Evolutionary conservation across 768 basidiomycete genomes (phyloP), one percentile per base, ranked within the genome.

Genomic region (Mycena venus): DNA sequence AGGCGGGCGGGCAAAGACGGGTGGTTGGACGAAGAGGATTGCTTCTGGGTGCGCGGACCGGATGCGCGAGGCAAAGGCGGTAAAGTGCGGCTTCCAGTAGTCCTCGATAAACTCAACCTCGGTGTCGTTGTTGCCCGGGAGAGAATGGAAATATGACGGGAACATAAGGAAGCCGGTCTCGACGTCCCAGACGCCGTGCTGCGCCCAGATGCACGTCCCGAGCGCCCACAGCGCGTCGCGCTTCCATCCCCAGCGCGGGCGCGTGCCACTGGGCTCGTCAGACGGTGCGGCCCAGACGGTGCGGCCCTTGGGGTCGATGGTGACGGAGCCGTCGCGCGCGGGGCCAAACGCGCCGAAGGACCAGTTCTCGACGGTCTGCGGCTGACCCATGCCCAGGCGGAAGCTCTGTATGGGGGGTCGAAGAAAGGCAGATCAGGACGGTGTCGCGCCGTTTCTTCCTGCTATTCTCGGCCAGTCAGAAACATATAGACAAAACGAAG

Each of bases 381-480:
- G 86, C 73, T 92, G 84, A 4, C 98, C 98, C 94, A 98, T 96
- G 9, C 96, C 98, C 0, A 99, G 88, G 3, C 91, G 88, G 68
- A 99, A 84, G 2, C 91, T 91, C 82, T 99, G 95, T 8, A 94
- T 89, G 0, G 96, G 95, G 0, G 94, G n/a, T n/a, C n/a, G n/a
- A 95, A 80, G 94, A 95, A 80, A 99, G 85, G 80, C 97, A 98
- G 83, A 99, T 99, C 74, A 99, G 93, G 51, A 99, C 98, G 10
- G 98, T 99, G 79, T 99, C 97, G 79, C 94, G 93, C 81, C 98
- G 93, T 88, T 98, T 97, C 91, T 99, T 99, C 58, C 98, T 97
- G 73, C 97, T 97, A 32, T 42, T 62, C 47, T 23, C 64, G 23
- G 74, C 31, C 8, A 42, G n/a, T 63, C 29, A 21, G 53, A 67